phyloP scores from a whole-genome alignment of 257 asterid species.

The Plectranthus barbatus region DNA sequence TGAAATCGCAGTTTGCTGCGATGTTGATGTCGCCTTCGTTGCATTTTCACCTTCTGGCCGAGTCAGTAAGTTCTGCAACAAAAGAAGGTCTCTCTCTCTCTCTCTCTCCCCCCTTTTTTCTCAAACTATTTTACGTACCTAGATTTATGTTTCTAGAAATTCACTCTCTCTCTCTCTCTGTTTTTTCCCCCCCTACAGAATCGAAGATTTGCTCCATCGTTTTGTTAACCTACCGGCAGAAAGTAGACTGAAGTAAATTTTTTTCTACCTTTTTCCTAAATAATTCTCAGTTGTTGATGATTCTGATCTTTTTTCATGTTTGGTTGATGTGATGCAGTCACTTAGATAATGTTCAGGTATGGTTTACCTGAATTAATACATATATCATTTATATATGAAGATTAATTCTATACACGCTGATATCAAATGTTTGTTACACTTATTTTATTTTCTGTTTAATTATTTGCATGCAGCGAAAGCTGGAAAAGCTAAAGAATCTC shows the following conservation, averaged over 20 bases:
- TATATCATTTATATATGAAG: too few relatives aligned
- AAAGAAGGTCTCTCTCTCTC: constrained; percentile 17
- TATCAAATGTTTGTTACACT: background rate
- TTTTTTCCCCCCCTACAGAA: constrained; percentile 16
- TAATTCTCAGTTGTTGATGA: background rate
- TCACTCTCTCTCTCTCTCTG: too few relatives aligned
- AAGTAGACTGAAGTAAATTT: constrained; percentile 29
- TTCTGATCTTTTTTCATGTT: background rate
- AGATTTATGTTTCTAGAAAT: too few relatives aligned
- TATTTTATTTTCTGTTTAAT: background rate
- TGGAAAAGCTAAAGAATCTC: constrained; percentile 35
- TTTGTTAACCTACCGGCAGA: constrained; percentile 37
- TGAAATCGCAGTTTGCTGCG: constrained; percentile 39
- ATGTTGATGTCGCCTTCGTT: constrained; percentile 34
- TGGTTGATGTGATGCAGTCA: constrained; percentile 22
- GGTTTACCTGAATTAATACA: background rate
- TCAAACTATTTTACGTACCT: too few relatives aligned
- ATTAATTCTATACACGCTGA: too few relatives aligned
- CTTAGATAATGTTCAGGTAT: constrained; percentile 47
- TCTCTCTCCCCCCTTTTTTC: background rate
- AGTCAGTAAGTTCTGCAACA: constrained; percentile 34
- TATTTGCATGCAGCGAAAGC: constrained; percentile 32
- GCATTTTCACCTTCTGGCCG: constrained; percentile 51
- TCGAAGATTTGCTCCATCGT: constrained; percentile 39
- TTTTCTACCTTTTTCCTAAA: background rate